Evolutionary conservation across 2,329 filamentous ascomycete genomes (phyloP), one percentile per base, ranked within the genome.

Genomic region (Thielaviopsis punctulata): DNA sequence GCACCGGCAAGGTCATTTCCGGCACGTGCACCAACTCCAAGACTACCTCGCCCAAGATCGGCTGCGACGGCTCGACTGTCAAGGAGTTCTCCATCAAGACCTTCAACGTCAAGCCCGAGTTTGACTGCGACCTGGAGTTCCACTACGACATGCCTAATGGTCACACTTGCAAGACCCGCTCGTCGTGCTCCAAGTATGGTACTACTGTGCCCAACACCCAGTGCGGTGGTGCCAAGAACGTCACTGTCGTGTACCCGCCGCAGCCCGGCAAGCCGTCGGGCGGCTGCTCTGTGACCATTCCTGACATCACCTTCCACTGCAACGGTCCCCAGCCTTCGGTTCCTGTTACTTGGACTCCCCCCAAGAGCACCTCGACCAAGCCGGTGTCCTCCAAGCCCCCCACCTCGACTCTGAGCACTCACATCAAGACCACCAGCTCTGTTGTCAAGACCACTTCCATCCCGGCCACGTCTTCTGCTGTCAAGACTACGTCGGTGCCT

Each of bases 161-260:
- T 59, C 81, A 78, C 13, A 77, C 67, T 55, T 96, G 90, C 80
- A 90, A 85, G 70, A 84, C 93, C 61, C 79, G 77, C 57, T 71
- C 76, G 58, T 63, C 72, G 50, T 93, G 86, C 76, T 77, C 73
- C 57, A 70, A 73, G 52, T 69, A 73, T 15, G 86, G 86, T 61
- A 81, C 79, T 54, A 76, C 75, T 46, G 73, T 95, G 60, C 69
- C 78, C 68, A 95, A 95, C 76, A 78, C 72, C 56, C 87, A 95
- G 74, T 96, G 90, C 65, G 90, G 88, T 77, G 89, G 89, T 67
- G 89, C 90, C 58, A 86, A 76, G 64, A 80, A 79, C 54, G 87
- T 95, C 56, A 80, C 77, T 52, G 80, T 95, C 64, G 68, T 80
- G 64, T 79, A 73, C 66, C 74, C 76, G 57, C 66, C 76, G 54